Conservation (phyloP, 441 rosid species). For the Corymbia calophylla region DNA sequence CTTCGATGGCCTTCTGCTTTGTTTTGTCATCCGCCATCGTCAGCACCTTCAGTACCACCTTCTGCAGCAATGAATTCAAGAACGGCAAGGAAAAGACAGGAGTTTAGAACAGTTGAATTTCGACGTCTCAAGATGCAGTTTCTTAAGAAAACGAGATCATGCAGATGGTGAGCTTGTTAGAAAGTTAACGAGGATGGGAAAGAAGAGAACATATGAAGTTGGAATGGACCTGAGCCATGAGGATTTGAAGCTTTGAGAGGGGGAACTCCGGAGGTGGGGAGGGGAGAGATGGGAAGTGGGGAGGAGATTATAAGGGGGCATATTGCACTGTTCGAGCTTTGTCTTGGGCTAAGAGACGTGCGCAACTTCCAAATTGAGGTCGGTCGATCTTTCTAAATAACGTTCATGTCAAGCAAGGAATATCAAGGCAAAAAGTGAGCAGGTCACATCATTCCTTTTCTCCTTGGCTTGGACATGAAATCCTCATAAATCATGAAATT, state of each 20-base stretch:
- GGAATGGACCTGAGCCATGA: background rate
- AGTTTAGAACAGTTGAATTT: background rate
- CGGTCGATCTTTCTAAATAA: background rate
- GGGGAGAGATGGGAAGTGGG: background rate
- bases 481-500: background rate
- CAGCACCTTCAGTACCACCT: constrained; percentile 74
- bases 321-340: background rate
- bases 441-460: background rate
- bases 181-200: background rate
- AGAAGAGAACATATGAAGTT: background rate
- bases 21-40: constrained; percentile 93
- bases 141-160: background rate
- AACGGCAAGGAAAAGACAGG: background rate
- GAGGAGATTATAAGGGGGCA: background rate
- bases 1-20: constrained; percentile 90
- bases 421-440: background rate
- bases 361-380: background rate
- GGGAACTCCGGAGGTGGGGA: background rate
- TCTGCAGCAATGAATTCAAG: constrained; percentile 25
- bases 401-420: background rate
- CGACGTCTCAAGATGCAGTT: background rate
- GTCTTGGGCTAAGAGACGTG: background rate
- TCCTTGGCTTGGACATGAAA: background rate
- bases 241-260: background rate
- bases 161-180: background rate